phyloP scores from a whole-genome alignment of 2,329 filamentous ascomycete genomes.

The Epichloe uncinata region DNA sequence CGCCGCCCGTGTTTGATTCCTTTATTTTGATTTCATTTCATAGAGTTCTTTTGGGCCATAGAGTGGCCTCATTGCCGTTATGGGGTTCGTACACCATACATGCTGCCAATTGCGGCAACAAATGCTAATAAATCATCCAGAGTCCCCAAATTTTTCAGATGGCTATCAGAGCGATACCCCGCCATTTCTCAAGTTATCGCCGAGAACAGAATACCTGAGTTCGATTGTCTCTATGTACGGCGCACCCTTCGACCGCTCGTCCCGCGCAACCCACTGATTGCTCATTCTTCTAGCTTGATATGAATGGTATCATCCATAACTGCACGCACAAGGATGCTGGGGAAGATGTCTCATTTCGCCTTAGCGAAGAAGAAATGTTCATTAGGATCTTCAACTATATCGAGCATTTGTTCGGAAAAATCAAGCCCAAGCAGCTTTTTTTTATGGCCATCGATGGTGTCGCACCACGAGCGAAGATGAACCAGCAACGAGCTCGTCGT shows the following conservation, averaged over 20 bases:
- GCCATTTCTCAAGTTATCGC: constrained; percentile 96
- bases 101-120: not conserved
- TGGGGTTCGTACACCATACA: constrained; percentile 15
- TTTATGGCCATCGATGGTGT: constrained; percentile 99
- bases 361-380: constrained; percentile 98
- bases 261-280: constrained; percentile 10
- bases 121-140: constrained; percentile 18
- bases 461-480: constrained; percentile 97
- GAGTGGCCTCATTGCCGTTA: constrained; percentile 8
- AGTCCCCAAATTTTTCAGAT: constrained; percentile 89
- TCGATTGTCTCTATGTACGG: constrained; percentile 83
- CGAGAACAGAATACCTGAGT: constrained; percentile 97
- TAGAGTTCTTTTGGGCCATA: not conserved
- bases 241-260: not conserved
- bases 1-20: too few relatives aligned
- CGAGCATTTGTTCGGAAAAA: constrained; percentile 95
- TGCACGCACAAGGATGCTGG: constrained; percentile 90
- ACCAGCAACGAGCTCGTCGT: constrained; percentile 89
- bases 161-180: constrained; percentile 98
- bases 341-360: constrained; percentile 79
- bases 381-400: constrained; percentile 99
- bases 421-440: constrained; percentile 95
- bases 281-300: constrained; percentile 50
- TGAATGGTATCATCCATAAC: constrained; percentile 99
- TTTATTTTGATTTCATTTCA: not conserved